Base-by-base conservation (phyloP, 192 early-diverging fungal genomes). In the Thamnidium elegans region DNA sequence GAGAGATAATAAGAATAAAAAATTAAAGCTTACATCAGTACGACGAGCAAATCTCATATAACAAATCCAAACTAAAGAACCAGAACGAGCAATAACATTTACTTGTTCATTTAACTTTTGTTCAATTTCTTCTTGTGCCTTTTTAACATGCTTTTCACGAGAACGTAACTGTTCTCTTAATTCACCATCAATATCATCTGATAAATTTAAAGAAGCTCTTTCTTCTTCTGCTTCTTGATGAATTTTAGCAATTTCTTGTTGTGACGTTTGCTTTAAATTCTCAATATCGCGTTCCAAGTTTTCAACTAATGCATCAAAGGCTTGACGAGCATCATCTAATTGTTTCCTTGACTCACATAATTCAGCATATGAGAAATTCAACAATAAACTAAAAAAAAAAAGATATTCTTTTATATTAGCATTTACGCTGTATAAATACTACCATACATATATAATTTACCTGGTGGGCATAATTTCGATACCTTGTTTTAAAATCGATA, bases 1-100 rank as follows among this genome's bases (percentile, higher is more conserved):
- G n/a, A 7, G 7, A 58, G 45, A 46, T 3, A 45, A 13, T 4
- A 31, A n/a, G 23, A 11, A n/a, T 15, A 7, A 20, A 55, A 15
- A 59, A n/a, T n/a, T n/a, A 3, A 36, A 3, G 14, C 68, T 70
- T 70, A 89, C 90, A 68, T 98, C 89, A 0, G 85, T 73, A 31
- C 96, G 71, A 69, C 94, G 82, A 14, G 83, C 75, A 58, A 88
- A 84, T 15, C 92, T 81, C 90, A 96, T 92, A 58, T 94, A 92
- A 67, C 90, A 89, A 56, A 96, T 90, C 92, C 93, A 96, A 15
- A 86, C 84, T 42, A 94, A 62, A 8, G 82, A 82, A 61, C 86
- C 81, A 1, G 78, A 79, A 53, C 84, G 74, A 55, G 83, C 85
- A 63, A 83, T 62, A 17, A 79, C 75, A 8, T 76, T 80, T 8